These are phyloP conservation scores for Chionographis japonica DNA, from an alignment of 106 monocot genomes.

Conservation along the genomic window DNA sequence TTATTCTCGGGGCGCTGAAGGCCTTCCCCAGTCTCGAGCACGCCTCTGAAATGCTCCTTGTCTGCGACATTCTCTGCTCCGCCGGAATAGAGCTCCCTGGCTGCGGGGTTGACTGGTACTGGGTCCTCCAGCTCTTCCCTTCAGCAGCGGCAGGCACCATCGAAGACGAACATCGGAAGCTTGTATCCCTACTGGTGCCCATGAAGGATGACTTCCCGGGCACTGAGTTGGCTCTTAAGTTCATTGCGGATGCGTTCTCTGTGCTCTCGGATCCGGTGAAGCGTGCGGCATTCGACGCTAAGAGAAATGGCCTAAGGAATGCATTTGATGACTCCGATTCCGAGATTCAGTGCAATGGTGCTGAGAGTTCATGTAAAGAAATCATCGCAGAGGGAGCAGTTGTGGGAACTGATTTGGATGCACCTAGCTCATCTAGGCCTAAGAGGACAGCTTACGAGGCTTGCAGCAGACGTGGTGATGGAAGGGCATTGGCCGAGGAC, in stretches of 20 bases:
- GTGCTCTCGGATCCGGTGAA: slow-evolving; percentile 35
- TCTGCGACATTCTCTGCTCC: slow-evolving; percentile 32
- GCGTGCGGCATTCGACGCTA: slow-evolving; percentile 24
- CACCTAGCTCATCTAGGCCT: slow-evolving; percentile 8
- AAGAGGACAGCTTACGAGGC: slow-evolving; percentile 5
- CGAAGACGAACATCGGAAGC: slow-evolving; percentile 20
- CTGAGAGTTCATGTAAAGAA: not conserved
- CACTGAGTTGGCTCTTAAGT: slow-evolving; percentile 16
- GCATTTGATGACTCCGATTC: not conserved
- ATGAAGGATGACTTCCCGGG: slow-evolving; percentile 16
- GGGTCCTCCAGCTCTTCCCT: slow-evolving; percentile 33
- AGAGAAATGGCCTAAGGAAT: slow-evolving; percentile 4
- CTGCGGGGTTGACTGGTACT: slow-evolving; percentile 22
- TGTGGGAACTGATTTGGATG: not conserved
- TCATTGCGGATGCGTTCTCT: slow-evolving; percentile 20
- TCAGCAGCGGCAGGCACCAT: slow-evolving; percentile 5
- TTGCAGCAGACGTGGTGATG: not conserved
- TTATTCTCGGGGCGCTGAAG: slow-evolving; percentile 17
- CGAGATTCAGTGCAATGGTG: not conserved
- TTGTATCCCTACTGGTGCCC: slow-evolving; percentile 11
- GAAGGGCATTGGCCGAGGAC: not conserved
- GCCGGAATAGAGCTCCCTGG: slow-evolving; percentile 5
- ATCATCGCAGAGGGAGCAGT: no score
- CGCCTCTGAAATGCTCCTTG: slow-evolving; percentile 18
- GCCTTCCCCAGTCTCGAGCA: slow-evolving; percentile 9